Conservation (phyloP, 345 rosid species). For the rapeseed (Brassica napus) region Da-Ae NC_063447.1:18441501-18442000, state of each 20-base stretch:
- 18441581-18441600: neutral
- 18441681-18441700: neutral
- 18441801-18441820: slow-evolving; percentile 1
- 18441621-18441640: neutral
- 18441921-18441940: slow-evolving; percentile 26
- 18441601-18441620: neutral
- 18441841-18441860: slow-evolving; percentile 12
- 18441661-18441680: neutral
- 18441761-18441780: neutral
- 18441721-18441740: neutral
- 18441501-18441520: neutral
- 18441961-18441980: neutral
- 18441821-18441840: slow-evolving; percentile 11
- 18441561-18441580: neutral
- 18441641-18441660: neutral
- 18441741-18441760: neutral
- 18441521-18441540: neutral
- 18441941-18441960: neutral
- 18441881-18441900: slow-evolving; percentile 26
- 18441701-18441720: neutral
- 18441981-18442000: neutral
- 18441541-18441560: neutral
- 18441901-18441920: slow-evolving; percentile 1
- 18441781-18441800: neutral
- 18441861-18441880: slow-evolving; percentile 16